Evolutionary conservation across 768 basidiomycete genomes (phyloP).

Genomic region (Neoboletus subvelutipes): DNA sequence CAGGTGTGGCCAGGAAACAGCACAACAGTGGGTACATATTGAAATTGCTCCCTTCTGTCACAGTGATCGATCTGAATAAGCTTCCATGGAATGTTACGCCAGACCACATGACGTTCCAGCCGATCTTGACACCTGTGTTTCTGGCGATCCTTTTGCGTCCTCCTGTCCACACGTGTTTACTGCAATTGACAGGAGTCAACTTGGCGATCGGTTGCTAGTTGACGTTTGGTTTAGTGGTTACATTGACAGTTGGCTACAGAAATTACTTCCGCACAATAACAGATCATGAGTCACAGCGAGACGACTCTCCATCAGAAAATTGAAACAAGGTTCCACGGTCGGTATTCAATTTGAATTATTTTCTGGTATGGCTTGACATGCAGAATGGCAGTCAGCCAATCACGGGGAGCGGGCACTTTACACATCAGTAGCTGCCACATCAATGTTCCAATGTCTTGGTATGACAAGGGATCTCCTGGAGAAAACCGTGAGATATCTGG

Average conservation of each 20-base stretch:
- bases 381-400: not conserved
- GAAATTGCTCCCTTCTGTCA: not conserved
- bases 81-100: not conserved
- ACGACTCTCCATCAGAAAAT: not conserved
- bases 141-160: not conserved
- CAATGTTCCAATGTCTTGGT: not conserved
- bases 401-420: not conserved
- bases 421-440: too few relatives aligned
- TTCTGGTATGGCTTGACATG: not conserved
- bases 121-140: constrained; percentile 3
- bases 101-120: not conserved
- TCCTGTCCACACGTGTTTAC: not conserved
- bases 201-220: constrained; percentile 10
- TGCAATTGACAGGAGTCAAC: not conserved
- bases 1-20: not conserved
- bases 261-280: not conserved
- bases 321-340: not conserved
- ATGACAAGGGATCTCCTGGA: not conserved
- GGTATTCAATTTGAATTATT: not conserved
- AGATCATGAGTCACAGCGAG: not conserved
- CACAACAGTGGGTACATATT: not conserved
- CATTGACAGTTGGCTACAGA: not conserved
- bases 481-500: not conserved
- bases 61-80: not conserved
- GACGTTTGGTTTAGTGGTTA: not conserved